A percentile compares a stretch with the other conserved stretches of the same genome.
phyloP scores from a whole-genome alignment of 225 moss, liverwort and hornwort genomes.

The Anthoceros angustus region DNA sequence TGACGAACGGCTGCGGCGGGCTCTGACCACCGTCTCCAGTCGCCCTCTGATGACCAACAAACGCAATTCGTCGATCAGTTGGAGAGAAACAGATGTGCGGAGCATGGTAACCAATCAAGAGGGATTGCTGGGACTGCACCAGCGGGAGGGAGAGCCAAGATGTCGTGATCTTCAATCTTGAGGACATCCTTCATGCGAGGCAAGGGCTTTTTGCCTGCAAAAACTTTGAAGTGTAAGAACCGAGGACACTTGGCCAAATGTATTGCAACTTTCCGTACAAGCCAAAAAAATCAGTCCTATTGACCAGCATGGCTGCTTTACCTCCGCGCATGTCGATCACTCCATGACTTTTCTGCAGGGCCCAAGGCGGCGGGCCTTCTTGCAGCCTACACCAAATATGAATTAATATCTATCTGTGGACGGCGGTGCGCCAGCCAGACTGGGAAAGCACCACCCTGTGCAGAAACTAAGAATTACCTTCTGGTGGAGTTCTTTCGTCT shows the following conservation, averaged over 20 bases:
- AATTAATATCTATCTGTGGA: not conserved
- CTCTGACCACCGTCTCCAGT: constrained; percentile 1
- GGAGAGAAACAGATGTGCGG: not conserved
- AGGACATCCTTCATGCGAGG: constrained; percentile 3
- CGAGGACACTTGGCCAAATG: too few species aligned
- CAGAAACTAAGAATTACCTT: too few species aligned
- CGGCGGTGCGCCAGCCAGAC: too few species aligned
- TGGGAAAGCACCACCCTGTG: too few species aligned
- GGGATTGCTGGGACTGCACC: not conserved
- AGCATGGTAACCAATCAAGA: not conserved
- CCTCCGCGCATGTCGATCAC: constrained; percentile 1
- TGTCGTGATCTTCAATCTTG: not conserved
- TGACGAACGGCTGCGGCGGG: not conserved
- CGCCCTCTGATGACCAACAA: not conserved
- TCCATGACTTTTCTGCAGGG: not conserved
- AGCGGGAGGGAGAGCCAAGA: not conserved
- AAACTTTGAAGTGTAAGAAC: not conserved
- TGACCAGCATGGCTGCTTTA: not conserved
- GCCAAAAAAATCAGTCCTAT: not conserved
- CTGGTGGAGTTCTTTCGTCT: not conserved
- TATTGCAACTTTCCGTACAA: too few species aligned
- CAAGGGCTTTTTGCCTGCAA: not conserved
- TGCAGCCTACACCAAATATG: not conserved
- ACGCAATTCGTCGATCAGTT: not conserved
- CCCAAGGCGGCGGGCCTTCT: not conserved